Evolutionary conservation across 768 basidiomycete genomes (phyloP).

Genomic region (Lyophyllum shimeji): DNA sequence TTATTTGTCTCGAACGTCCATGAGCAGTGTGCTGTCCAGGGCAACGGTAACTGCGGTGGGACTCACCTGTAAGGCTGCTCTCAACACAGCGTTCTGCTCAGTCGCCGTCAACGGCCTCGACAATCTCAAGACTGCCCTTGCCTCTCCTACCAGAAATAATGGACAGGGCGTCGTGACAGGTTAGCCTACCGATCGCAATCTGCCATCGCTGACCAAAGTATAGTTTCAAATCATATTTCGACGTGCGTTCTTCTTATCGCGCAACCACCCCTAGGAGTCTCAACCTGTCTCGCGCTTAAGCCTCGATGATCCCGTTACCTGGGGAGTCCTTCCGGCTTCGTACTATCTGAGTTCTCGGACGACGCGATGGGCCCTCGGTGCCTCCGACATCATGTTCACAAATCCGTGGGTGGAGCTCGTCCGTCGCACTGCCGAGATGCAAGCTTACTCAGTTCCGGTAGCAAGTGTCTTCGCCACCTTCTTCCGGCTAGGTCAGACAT

Average conservation of each 20-base stretch:
- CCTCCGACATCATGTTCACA: conserved; percentile 92
- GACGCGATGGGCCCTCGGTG: conserved; percentile 91
- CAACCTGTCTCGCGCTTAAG: conserved; percentile 36
- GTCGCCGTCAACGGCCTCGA: conserved; percentile 72
- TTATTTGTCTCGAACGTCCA: conserved; percentile 18
- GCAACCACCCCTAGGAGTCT: conserved; percentile 2
- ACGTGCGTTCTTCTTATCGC: conserved; percentile 53
- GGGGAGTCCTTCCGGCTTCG: conserved; percentile 77
- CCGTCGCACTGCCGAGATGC: conserved; percentile 9
- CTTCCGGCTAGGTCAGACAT: conserved; percentile 86
- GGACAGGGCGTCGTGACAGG: conserved; percentile 76
- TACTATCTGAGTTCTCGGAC: conserved; percentile 58
- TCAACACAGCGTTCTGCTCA: conserved; percentile 64
- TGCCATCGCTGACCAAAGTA: conserved; percentile 1
- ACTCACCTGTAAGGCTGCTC: conserved; percentile 75
- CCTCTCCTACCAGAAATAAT: conserved; percentile 38
- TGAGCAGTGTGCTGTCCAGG: conserved; percentile 51
- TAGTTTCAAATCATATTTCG: conserved; percentile 93
- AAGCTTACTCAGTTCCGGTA: conserved; percentile 22
- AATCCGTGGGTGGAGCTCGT: conserved; percentile 61
- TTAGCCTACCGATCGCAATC: conserved; percentile 28
- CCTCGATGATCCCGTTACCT: conserved; percentile 81
- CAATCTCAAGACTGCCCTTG: conserved; percentile 61
- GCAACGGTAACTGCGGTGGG: conserved; percentile 68
- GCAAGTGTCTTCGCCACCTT: conserved; percentile 78